Base-by-base conservation (phyloP, 371 early-diverging fungal genomes). In the Mortierella sp. region DNA sequence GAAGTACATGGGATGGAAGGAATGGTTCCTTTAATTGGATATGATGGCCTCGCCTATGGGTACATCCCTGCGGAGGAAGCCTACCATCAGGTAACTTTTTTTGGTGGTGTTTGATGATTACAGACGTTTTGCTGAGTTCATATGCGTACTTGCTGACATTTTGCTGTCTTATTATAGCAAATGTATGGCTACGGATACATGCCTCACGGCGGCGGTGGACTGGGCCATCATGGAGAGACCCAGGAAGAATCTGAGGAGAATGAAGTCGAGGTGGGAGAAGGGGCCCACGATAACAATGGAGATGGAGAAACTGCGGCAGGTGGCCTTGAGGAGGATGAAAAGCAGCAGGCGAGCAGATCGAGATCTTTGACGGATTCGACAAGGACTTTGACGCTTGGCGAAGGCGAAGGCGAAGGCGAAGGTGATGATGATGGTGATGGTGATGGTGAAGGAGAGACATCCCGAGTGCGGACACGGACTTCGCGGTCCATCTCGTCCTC, bases 61-160 rank as follows among this genome's bases (percentile, higher is more conserved):
- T 81, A 85, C 59, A 81, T 85, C 4, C 76, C 78, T n/a, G 78
- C 79, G 5, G 86, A 85, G 31, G 86, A 85, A 51, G 75, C 74
- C 1, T 85, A 81, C 24, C 80, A 77, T 26, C 86, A 85, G 77
- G 86, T 85, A 81, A 77, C 8, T 19, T 31, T 14, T 2, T 16
- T 55, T 26, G 28, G 28, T 13, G 0, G 24, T 55, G n/a, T 55
- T 8, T 24, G 43, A 40, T 40, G 43, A 40, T 40, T 40, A 6
- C 43, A 40, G 43, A 40, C 43, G 43, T 40, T 40, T 40, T 40
- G 43, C 43, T 54, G 54, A n/a, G 57, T 26, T 26, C 11, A 21
- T 55, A 26, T n/a, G 57, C 43, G 43, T 40, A 40, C 6, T 40
- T 14, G 28, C 59, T 16, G 28, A 14, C 53, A 4, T 28, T 31